Percentiles rank a stretch among this genome's conserved stretches.
Conservation (phyloP, 768 basidiomycete species). For the Kwoniella dejecticola region DNA sequence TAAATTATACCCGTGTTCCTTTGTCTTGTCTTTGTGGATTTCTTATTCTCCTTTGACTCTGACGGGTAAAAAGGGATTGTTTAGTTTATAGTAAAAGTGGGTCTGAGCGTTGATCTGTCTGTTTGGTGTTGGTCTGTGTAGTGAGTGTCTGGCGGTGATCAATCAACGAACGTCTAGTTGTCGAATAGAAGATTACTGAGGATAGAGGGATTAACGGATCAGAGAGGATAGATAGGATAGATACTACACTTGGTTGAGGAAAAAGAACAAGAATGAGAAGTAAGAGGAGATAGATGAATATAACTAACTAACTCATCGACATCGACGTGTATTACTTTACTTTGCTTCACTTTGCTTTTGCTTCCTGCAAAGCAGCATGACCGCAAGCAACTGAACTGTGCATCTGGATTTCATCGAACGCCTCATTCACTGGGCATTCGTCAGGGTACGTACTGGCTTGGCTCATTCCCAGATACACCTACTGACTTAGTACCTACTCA, state of each 20-base stretch:
- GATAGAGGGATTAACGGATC: conserved; percentile 1
- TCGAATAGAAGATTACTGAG: not conserved
- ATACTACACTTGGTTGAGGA: not conserved
- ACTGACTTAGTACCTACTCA: no score
- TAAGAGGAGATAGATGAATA: conserved; percentile 13
- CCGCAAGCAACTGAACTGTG: conserved; percentile 7
- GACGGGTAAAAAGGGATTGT: not conserved
- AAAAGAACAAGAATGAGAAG: conserved; percentile 7
- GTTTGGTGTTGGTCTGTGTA: not conserved
- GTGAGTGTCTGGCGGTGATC: not conserved
- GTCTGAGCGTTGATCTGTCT: not conserved
- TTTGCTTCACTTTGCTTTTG: not conserved
- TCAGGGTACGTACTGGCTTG: conserved; percentile 1
- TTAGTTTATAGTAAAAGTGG: conserved; percentile 5
- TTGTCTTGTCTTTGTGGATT: not conserved
- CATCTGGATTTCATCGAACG: conserved; percentile 1
- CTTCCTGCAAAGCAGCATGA: no score
- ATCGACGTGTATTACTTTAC: conserved; percentile 7
- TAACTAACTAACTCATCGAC: conserved; percentile 48
- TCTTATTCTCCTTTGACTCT: not conserved
- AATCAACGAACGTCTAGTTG: conserved; percentile 5
- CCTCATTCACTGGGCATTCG: not conserved
- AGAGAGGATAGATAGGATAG: not conserved
- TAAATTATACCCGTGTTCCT: not conserved
- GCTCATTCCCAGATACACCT: no score